Percentiles rank a stretch among this genome's conserved stretches.
These are phyloP conservation scores for Lophiostoma macrostomum DNA, from an alignment of 495 filamentous ascomycete genomes.

Conservation along the genomic window DNA sequence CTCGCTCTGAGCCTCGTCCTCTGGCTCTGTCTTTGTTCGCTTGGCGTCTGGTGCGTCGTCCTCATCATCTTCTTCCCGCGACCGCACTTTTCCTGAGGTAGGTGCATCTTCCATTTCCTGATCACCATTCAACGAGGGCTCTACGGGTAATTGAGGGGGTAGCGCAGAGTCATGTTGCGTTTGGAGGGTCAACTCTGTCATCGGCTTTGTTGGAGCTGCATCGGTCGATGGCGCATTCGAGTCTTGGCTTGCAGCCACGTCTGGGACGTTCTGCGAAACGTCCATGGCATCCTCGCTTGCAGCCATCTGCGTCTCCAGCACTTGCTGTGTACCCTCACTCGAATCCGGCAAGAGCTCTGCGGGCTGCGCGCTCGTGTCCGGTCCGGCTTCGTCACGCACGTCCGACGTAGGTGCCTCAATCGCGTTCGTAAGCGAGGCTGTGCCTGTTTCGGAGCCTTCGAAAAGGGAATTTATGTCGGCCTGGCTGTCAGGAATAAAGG, in stretches of 20 bases:
- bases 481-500: slow-evolving; percentile 36
- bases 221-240: neutral
- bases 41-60: slow-evolving; percentile 28
- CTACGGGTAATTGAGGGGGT: neutral
- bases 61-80: slow-evolving; percentile 28
- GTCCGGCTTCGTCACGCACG: slow-evolving; percentile 14
- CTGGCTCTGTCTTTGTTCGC: slow-evolving; percentile 33
- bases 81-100: slow-evolving; percentile 23
- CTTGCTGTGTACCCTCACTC: slow-evolving; percentile 17
- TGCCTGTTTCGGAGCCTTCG: slow-evolving; percentile 18
- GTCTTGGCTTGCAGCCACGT: neutral
- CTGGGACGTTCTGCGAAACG: slow-evolving; percentile 6
- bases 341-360: neutral
- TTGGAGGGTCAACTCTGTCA: slow-evolving; percentile 19
- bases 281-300: slow-evolving; percentile 27
- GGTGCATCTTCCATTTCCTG: slow-evolving; percentile 32
- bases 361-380: neutral
- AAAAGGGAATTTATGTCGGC: slow-evolving; percentile 18
- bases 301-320: slow-evolving; percentile 27
- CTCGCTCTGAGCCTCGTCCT: slow-evolving; percentile 6
- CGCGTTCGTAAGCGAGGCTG: slow-evolving; percentile 14
- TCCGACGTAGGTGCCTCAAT: slow-evolving; percentile 27
- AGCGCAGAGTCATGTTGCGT: slow-evolving; percentile 1
- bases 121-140: slow-evolving; percentile 21
- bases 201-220: slow-evolving; percentile 14